Evolutionary conservation across 495 filamentous ascomycete species (phyloP), one percentile per base, ranked within the genome.

Genomic region (Xylaria palmicola): DNA sequence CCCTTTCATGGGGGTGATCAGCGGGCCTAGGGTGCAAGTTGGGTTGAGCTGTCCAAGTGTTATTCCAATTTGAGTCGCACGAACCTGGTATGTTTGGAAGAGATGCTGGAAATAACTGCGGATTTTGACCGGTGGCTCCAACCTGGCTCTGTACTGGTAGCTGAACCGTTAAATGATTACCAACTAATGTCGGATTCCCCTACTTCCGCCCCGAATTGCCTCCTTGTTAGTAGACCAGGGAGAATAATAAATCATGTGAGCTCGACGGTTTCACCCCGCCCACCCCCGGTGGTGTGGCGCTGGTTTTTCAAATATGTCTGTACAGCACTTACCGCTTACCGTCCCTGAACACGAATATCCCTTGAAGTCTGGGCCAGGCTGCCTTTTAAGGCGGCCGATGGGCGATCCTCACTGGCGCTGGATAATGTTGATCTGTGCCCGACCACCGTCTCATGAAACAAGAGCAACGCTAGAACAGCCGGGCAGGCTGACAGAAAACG

Each of bases 261-360:
- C 32, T 34, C 27, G 43, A 56, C 26, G 37, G 53, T 30, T 44
- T 29, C 37, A 32, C 41, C 41, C 17, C 22, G 19, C 22, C 3
- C 17, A 27, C 24, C 53, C 53, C 53, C 43, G 37, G 53, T 56
- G 53, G 53, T 39, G 20, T 56, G 39, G 53, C 39, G 43, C 32
- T 13, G 44, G 39, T 26, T 56, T 56, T 56, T 43, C 24, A 43
- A 13, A 29, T 39, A 8, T 32, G n/a, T n/a, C n/a, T n/a, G n/a
- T n/a, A n/a, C n/a, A n/a, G n/a, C n/a, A n/a, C n/a, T n/a, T n/a
- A n/a, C n/a, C n/a, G n/a, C n/a, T n/a, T n/a, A n/a, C n/a, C n/a
- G n/a, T n/a, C n/a, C n/a, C n/a, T 34, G 26, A 6, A 12, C n/a
- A n/a, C 29, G n/a, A 24, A 43, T 55, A 26, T 22, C 17, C 27